phyloP scores from a whole-genome alignment of 352 stramenopile species.

The Globisporangium paroecandrum region DNA sequence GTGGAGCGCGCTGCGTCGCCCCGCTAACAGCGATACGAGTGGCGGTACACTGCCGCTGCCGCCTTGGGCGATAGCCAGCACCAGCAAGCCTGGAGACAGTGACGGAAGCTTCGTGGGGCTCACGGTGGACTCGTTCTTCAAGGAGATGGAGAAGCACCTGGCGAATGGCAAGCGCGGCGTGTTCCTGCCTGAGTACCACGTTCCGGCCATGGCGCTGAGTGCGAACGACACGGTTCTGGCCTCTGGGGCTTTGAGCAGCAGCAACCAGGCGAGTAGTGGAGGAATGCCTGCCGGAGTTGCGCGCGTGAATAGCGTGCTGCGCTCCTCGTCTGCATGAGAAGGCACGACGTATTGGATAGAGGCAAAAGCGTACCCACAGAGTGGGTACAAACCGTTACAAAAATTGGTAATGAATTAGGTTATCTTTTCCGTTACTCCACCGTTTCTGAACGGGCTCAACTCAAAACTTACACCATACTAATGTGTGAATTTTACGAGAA shows the following conservation, averaged over 20 bases:
- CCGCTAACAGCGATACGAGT: neutral
- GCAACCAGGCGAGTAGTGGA: neutral
- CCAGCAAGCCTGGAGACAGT: conserved; percentile 13
- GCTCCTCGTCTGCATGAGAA: conserved; percentile 6
- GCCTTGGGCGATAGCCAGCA: neutral
- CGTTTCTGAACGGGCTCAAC: neutral
- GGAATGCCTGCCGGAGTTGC: neutral
- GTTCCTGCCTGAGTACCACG: conserved; percentile 37
- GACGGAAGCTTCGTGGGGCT: conserved; percentile 36
- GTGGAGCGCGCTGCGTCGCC: conserved; percentile 6
- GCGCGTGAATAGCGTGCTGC: conserved; percentile 1
- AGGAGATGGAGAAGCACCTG: conserved; percentile 49
- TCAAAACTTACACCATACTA: neutral
- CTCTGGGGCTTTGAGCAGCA: neutral
- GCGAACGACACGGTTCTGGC: conserved; percentile 33
- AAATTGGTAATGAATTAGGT: neutral
- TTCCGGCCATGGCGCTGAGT: conserved; percentile 54
- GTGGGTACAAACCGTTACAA: neutral
- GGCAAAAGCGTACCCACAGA: neutral
- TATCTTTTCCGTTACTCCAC: neutral
- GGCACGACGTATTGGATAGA: neutral
- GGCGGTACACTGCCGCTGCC: too few species aligned
- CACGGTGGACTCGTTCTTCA: conserved; percentile 59
- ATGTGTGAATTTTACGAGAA: neutral
- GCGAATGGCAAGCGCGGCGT: conserved; percentile 42